Evolutionary conservation across 768 basidiomycete species (phyloP).

Genomic region (Pleurotus tuoliensis): DNA sequence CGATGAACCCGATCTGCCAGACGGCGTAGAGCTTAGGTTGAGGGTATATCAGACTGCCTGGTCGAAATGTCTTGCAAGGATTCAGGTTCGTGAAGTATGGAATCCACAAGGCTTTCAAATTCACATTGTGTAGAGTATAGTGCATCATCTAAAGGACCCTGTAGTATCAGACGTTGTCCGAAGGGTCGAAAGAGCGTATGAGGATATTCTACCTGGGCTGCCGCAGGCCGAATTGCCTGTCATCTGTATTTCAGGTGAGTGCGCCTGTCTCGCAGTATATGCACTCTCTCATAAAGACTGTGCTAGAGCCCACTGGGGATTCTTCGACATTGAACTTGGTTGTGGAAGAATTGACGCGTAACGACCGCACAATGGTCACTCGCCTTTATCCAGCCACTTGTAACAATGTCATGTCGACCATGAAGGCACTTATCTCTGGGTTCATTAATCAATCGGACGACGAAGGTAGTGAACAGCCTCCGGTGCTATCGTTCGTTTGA

Average conservation of each 20-base stretch:
- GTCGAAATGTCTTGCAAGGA: constrained; percentile 51
- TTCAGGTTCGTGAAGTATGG: constrained; percentile 40
- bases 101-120: neutral
- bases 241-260: constrained; percentile 51
- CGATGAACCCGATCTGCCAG: constrained; percentile 11
- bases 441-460: constrained; percentile 39
- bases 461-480: constrained; percentile 13
- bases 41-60: constrained; percentile 54
- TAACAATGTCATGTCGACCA: constrained; percentile 42
- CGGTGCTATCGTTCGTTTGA: neutral
- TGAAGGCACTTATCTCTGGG: constrained; percentile 52
- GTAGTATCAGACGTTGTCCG: constrained; percentile 41
- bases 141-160: constrained; percentile 44
- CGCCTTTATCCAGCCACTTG: constrained; percentile 62
- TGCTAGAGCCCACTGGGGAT: constrained; percentile 39
- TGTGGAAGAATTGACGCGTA: constrained; percentile 17
- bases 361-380: constrained; percentile 21
- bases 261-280: neutral
- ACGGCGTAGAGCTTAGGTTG: constrained; percentile 31
- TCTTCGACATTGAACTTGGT: constrained; percentile 45
- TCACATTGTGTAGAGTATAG: constrained; percentile 32
- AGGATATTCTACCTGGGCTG: constrained; percentile 45
- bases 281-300: neutral
- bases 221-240: constrained; percentile 60
- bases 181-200: constrained; percentile 41